These are phyloP conservation scores for Solanum gracilifrons DNA, from an alignment of 257 asterid genomes.

Conservation along the genomic window DNA sequence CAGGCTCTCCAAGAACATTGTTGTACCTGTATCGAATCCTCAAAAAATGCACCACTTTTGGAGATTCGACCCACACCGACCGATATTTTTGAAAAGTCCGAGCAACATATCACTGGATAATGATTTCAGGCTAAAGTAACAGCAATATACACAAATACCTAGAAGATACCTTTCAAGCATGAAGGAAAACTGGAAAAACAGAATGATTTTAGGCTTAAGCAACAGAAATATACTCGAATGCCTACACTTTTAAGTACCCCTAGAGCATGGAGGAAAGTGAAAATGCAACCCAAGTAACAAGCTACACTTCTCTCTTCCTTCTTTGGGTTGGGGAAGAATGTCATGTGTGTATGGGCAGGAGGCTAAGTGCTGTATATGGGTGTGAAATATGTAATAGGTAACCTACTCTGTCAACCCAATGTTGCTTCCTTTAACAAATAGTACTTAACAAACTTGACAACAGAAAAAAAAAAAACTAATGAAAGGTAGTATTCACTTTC, in stretches of 20 bases:
- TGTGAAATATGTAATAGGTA: not conserved
- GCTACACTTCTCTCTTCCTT: not conserved
- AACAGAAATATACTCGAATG: not conserved
- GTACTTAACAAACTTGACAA: not conserved
- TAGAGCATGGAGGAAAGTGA: not conserved
- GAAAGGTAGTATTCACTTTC: not conserved
- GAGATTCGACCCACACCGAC: not conserved
- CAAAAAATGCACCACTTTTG: not conserved
- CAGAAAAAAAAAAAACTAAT: not conserved
- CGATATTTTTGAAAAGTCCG: not conserved
- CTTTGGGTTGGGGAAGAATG: not conserved
- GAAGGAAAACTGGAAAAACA: not conserved
- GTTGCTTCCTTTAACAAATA: not conserved
- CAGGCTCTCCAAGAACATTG: not conserved
- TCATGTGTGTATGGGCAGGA: not conserved
- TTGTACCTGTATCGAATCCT: not conserved
- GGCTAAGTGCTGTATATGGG: not conserved
- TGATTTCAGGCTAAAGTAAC: not conserved
- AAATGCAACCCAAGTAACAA: not conserved
- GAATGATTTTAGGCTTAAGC: not conserved
- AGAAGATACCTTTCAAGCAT: not conserved
- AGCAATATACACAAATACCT: not conserved
- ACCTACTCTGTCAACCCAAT: not conserved
- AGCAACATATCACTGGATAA: not conserved
- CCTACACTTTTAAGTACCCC: not conserved